Conservation (phyloP, 345 rosid species). For the Erucastrum elatum region DNA sequence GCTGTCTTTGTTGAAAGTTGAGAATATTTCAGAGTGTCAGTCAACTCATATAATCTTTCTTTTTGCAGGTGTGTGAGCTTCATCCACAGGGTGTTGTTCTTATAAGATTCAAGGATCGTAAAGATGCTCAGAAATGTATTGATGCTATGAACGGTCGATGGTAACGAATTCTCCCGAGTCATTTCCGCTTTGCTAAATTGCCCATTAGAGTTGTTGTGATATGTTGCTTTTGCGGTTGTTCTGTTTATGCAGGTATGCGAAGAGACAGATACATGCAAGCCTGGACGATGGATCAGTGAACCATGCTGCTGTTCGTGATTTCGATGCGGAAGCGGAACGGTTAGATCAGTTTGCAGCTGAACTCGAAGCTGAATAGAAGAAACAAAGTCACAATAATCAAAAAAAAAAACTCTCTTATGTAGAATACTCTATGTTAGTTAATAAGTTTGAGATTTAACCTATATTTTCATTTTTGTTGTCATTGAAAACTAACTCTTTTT, state of each 20-base stretch:
- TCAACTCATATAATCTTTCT: background rate
- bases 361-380: slow-evolving; percentile 73
- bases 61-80: slow-evolving; percentile 73
- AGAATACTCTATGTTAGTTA: background rate
- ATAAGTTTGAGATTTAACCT: background rate
- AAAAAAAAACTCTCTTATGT: background rate
- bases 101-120: slow-evolving; percentile 80
- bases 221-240: background rate
- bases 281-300: slow-evolving; percentile 81
- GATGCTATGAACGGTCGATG: slow-evolving; percentile 94
- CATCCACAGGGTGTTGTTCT: slow-evolving; percentile 94
- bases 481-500: background rate
- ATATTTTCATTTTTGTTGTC: background rate
- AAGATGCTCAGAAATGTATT: slow-evolving; percentile 84
- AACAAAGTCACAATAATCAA: background rate
- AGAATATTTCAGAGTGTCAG: background rate
- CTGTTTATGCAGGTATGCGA: slow-evolving; percentile 68
- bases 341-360: slow-evolving; percentile 89
- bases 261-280: slow-evolving; percentile 76
- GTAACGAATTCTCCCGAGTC: slow-evolving; percentile 43
- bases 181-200: background rate
- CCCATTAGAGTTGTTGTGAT: background rate
- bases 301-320: slow-evolving; percentile 71
- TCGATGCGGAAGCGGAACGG: slow-evolving; percentile 59
- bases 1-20: slow-evolving; percentile 10